phyloP scores from a whole-genome alignment of 768 basidiomycete species.

The Podaxis carcinomalis region DNA sequence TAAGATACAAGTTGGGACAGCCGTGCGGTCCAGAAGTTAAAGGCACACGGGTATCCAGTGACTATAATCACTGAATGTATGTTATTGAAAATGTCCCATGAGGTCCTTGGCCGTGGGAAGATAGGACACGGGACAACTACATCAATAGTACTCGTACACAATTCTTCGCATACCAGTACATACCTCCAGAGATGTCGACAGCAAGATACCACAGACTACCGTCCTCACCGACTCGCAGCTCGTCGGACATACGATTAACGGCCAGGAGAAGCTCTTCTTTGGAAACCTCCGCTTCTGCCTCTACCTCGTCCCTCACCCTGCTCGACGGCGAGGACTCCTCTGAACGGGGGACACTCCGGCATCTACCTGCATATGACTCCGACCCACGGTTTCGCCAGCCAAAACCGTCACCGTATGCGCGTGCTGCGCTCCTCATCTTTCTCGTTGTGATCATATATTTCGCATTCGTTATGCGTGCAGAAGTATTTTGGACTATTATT shows the following conservation, averaged over 20 bases:
- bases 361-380: conserved; percentile 9
- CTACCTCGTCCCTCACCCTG: conserved; percentile 4
- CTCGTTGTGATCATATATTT: conserved; percentile 33
- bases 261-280: conserved; percentile 1
- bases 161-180: background rate
- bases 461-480: conserved; percentile 24
- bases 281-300: background rate
- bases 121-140: background rate
- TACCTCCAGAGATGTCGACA: background rate
- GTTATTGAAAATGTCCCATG: background rate
- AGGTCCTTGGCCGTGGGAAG: background rate
- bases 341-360: conserved; percentile 3
- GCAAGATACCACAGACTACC: conserved; percentile 6
- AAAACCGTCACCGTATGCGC: conserved; percentile 33
- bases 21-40: conserved; percentile 35
- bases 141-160: background rate
- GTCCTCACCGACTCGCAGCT: conserved; percentile 2
- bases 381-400: conserved; percentile 33
- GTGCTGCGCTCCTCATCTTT: conserved; percentile 31
- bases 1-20: conserved; percentile 30
- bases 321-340: background rate
- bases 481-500: conserved; percentile 5
- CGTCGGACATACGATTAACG: background rate
- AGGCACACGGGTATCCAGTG: conserved; percentile 2
- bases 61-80: background rate